Evolutionary conservation across 768 basidiomycete species (phyloP).

Genomic region (Rhodocollybia butyracea): DNA sequence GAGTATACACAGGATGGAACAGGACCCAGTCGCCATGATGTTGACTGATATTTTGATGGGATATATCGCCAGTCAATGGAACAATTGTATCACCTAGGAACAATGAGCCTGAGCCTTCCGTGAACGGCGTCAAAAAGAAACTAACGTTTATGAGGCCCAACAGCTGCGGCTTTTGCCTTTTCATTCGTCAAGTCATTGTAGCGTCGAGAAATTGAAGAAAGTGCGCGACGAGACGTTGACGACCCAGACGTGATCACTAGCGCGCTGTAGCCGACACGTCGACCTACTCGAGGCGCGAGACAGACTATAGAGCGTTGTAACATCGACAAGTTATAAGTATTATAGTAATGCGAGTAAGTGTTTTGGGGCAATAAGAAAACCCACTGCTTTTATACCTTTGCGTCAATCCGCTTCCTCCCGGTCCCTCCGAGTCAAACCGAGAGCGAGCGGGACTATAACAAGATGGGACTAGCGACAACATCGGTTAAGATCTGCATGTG

Average conservation of each 20-base stretch:
- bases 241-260: neutral
- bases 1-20: constrained; percentile 88
- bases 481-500: no score
- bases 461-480: no score
- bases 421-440: constrained; percentile 4
- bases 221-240: neutral
- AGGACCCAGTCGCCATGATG: constrained; percentile 86
- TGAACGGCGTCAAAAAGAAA: neutral
- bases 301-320: neutral
- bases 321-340: neutral
- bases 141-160: constrained; percentile 19
- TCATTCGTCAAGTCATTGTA: constrained; percentile 13
- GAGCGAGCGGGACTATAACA: no score
- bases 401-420: constrained; percentile 1
- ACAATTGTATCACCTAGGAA: neutral
- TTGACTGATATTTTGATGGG: constrained; percentile 28
- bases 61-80: neutral
- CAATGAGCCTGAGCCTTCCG: neutral
- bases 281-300: neutral
- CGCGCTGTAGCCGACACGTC: neutral
- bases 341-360: neutral
- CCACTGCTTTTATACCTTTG: neutral
- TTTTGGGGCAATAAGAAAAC: neutral
- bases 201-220: constrained; percentile 9
- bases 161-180: constrained; percentile 16